phyloP scores from a whole-genome alignment of 768 basidiomycete genomes.

The Pleurotus citrinopileatus region DNA sequence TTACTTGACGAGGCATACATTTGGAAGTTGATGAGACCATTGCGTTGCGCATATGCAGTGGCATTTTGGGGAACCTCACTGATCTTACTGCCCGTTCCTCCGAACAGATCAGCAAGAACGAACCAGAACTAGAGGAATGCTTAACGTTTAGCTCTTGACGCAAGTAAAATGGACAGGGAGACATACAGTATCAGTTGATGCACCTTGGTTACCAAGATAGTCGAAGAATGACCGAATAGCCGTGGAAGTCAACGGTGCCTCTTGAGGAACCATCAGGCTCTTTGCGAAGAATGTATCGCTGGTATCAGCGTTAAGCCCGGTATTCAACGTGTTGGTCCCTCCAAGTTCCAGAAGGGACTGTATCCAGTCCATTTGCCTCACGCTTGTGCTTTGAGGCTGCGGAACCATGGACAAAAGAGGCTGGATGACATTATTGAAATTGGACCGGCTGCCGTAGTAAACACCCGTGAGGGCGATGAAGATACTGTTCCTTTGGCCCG shows the following conservation, averaged over 20 bases:
- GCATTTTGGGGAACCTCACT: conserved; percentile 34
- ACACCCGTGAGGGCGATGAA: conserved; percentile 32
- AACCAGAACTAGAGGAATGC: conserved; percentile 38
- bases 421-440: conserved; percentile 28
- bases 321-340: conserved; percentile 26
- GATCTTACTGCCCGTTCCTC: conserved; percentile 43
- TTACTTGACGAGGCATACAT: conserved; percentile 43
- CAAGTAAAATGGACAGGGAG: conserved; percentile 10
- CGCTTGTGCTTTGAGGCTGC: conserved; percentile 19
- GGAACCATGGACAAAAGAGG: conserved; percentile 31
- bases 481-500: conserved; percentile 18
- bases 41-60: conserved; percentile 45
- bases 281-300: conserved; percentile 43
- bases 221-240: conserved; percentile 35
- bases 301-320: conserved; percentile 21
- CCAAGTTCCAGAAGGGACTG: conserved; percentile 27
- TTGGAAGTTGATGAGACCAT: conserved; percentile 44
- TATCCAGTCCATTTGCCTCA: conserved; percentile 30
- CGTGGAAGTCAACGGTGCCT: conserved; percentile 27
- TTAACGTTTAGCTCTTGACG: conserved; percentile 12
- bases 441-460: conserved; percentile 30
- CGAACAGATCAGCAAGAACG: conserved; percentile 40
- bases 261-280: conserved; percentile 37
- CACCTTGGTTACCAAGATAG: conserved; percentile 37
- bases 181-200: conserved; percentile 29